A percentile compares a stretch with the other conserved stretches of the same genome.
Evolutionary conservation across 495 filamentous ascomycete genomes (phyloP).

Genomic region (Cercophora newfieldiana): DNA sequence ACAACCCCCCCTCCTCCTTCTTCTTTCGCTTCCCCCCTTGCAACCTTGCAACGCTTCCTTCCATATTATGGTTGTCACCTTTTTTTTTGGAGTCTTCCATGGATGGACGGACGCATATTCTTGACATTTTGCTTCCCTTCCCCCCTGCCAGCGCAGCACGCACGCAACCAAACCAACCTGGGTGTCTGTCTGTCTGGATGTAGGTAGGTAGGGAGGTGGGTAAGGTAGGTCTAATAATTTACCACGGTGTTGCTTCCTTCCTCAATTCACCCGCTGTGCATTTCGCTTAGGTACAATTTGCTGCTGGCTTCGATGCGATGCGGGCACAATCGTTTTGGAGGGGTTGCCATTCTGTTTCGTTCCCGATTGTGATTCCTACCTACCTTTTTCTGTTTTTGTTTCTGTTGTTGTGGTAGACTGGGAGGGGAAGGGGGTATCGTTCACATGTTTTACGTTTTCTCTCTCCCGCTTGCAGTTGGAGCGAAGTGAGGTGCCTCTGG

Average conservation of each 20-base stretch:
- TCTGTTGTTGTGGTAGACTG: too few species aligned
- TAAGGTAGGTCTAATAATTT: background rate
- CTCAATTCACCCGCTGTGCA: constrained; percentile 2
- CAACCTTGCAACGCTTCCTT: background rate
- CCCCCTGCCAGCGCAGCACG: background rate
- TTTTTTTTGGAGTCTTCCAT: background rate
- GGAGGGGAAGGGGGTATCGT: too few species aligned
- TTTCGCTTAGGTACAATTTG: constrained; percentile 9
- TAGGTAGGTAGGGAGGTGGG: too few species aligned
- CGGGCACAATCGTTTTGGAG: background rate
- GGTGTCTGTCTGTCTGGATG: background rate
- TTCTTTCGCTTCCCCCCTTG: background rate
- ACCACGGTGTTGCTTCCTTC: background rate
- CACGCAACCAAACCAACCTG: background rate
- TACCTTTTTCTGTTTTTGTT: background rate
- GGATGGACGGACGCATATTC: background rate
- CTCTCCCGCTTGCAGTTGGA: too few species aligned
- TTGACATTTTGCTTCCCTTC: background rate
- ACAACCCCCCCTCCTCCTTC: background rate
- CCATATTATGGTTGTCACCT: background rate
- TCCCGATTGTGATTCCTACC: background rate
- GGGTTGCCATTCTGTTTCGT: background rate
- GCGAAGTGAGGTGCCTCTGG: too few species aligned
- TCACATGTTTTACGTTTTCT: too few species aligned
- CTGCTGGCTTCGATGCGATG: constrained; percentile 1